Evolutionary conservation across 192 early-diverging fungal species (phyloP).

Genomic region (Phlyctochytrium bullatum): DNA sequence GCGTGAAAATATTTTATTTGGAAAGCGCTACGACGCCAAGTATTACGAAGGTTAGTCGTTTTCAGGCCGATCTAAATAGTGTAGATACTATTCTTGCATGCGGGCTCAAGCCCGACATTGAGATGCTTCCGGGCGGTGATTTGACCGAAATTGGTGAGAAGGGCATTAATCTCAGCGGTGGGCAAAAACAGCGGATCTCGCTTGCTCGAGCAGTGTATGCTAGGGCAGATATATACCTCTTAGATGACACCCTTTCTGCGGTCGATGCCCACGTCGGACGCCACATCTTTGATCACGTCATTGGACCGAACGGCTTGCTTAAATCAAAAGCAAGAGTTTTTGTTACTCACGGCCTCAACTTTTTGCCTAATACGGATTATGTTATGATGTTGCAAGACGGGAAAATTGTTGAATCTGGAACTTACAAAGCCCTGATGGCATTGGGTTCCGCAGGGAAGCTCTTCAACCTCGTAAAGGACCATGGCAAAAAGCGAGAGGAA

Average conservation of each 20-base stretch:
- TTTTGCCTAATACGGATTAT: slow-evolving; percentile 62
- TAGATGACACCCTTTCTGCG: slow-evolving; percentile 52
- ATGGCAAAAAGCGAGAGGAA: slow-evolving; percentile 53
- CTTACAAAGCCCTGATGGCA: slow-evolving; percentile 64
- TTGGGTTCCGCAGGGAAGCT: slow-evolving; percentile 44
- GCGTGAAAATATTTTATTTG: slow-evolving; percentile 92
- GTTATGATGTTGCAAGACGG: slow-evolving; percentile 77
- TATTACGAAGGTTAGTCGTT: slow-evolving; percentile 61
- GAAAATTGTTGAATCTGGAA: slow-evolving; percentile 63
- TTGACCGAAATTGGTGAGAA: slow-evolving; percentile 76
- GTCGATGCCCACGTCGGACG: slow-evolving; percentile 75
- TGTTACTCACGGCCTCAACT: slow-evolving; percentile 66
- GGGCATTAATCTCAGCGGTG: slow-evolving; percentile 51
- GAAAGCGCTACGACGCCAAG: slow-evolving; percentile 66
- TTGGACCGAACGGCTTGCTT: slow-evolving; percentile 84
- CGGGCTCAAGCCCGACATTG: slow-evolving; percentile 83
- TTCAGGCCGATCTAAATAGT: not conserved
- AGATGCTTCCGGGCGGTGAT: slow-evolving; percentile 82
- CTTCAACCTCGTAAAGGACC: slow-evolving; percentile 69
- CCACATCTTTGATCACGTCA: slow-evolving; percentile 83
- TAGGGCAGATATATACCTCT: slow-evolving; percentile 81
- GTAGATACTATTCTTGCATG: slow-evolving; percentile 72
- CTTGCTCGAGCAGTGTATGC: slow-evolving; percentile 84
- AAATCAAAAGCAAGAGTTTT: slow-evolving; percentile 74
- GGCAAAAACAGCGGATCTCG: slow-evolving; percentile 54